Percentiles rank a stretch among this genome's conserved stretches.
Evolutionary conservation across 352 stramenopile genomes (phyloP).

Genomic region (Globisporangium barbulae): DNA sequence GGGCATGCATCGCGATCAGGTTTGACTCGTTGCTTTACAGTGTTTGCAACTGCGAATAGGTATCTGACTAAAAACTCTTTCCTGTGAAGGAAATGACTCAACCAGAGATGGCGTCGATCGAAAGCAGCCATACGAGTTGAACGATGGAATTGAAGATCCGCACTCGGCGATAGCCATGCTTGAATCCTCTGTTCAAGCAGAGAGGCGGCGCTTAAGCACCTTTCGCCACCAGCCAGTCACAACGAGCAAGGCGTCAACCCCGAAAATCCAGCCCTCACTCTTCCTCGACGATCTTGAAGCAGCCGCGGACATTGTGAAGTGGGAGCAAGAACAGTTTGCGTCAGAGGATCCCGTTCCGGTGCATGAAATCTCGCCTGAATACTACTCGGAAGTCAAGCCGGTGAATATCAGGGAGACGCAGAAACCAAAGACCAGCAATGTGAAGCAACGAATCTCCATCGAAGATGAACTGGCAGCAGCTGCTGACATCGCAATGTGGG

Average conservation of each 20-base stretch:
- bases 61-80: background rate
- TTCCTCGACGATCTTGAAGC: constrained; percentile 24
- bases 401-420: background rate
- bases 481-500: constrained; percentile 44
- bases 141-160: too few species aligned
- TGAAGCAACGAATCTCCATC: constrained; percentile 10
- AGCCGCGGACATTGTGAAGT: constrained; percentile 19
- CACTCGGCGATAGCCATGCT: background rate
- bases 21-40: background rate
- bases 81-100: background rate
- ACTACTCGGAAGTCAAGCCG: background rate
- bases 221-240: constrained; percentile 8
- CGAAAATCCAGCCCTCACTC: constrained; percentile 5
- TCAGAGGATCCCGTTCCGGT: constrained; percentile 5
- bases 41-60: too few species aligned
- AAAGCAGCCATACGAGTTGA: background rate
- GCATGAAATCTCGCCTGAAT: constrained; percentile 16
- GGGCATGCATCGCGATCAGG: background rate
- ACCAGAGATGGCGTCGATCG: background rate
- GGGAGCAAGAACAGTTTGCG: constrained; percentile 20
- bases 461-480: constrained; percentile 35
- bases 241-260: background rate
- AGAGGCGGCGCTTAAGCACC: background rate
- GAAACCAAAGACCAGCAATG: background rate
- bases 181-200: background rate